These are phyloP conservation scores for Berberis vulgaris DNA, from an alignment of 164 flowering plant species.

Conservation along the genomic window DNA sequence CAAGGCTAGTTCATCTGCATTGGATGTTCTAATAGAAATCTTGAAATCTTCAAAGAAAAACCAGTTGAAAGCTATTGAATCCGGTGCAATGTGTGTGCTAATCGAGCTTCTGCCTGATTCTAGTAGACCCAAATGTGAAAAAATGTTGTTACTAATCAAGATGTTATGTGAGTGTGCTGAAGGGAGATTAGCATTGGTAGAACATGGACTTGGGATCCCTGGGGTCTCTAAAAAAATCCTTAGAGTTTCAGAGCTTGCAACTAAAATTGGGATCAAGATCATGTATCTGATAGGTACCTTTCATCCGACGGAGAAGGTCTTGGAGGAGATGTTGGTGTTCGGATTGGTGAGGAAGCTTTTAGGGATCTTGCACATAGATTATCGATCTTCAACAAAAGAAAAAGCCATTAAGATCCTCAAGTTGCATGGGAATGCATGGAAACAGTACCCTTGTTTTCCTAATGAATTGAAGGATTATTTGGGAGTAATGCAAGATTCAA, in stretches of 20 bases:
- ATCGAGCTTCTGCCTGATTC: conserved; percentile 60
- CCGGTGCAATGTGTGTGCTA: conserved; percentile 49
- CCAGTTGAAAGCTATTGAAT: conserved; percentile 43
- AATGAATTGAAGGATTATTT: conserved; percentile 38
- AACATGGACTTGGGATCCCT: conserved; percentile 50
- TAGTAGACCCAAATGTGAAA: conserved; percentile 41
- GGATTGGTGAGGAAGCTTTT: conserved; percentile 57
- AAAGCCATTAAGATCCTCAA: conserved; percentile 46
- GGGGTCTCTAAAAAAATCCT: conserved; percentile 44
- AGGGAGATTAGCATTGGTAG: conserved; percentile 54
- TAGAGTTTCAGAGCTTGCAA: conserved; percentile 33
- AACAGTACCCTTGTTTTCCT: conserved; percentile 47
- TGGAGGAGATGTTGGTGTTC: conserved; percentile 52
- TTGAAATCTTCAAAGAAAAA: conserved; percentile 29
- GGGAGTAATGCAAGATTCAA: conserved; percentile 21
- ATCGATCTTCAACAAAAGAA: conserved; percentile 34
- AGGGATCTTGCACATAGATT: conserved; percentile 36
- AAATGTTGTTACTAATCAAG: conserved; percentile 39
- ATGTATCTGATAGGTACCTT: conserved; percentile 33
- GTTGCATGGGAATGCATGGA: conserved; percentile 53
- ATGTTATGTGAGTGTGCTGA: conserved; percentile 53
- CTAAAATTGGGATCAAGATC: conserved; percentile 48
- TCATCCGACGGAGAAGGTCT: conserved; percentile 36
- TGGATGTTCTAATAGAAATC: conserved; percentile 44
- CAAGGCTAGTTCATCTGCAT: conserved; percentile 42